These are phyloP conservation scores for Saturnispora kantuleensis DNA, from an alignment of 805 yeast genomes.

Conservation along the genomic window DNA sequence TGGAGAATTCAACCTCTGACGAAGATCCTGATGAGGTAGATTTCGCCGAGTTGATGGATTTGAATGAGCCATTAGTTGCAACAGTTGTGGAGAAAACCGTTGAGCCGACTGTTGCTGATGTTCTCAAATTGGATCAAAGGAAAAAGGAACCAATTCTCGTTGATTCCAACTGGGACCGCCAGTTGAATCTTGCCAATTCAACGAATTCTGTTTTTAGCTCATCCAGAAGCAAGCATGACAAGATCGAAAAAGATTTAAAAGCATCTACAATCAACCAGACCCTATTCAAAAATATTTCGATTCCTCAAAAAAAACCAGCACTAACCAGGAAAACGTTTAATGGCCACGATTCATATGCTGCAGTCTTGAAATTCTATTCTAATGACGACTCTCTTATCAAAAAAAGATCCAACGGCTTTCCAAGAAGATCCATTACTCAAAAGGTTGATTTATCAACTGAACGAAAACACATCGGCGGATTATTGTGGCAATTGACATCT, in stretches of 20 bases:
- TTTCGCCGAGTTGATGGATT: neutral
- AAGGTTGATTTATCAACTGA: slow-evolving; percentile 5
- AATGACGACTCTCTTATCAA: neutral
- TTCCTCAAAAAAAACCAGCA: neutral
- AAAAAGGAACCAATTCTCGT: slow-evolving; percentile 20
- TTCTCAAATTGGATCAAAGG: slow-evolving; percentile 7
- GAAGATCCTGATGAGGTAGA: slow-evolving; percentile 12
- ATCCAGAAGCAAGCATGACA: slow-evolving; percentile 12
- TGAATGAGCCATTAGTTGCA: neutral
- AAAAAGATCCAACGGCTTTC: slow-evolving; percentile 1
- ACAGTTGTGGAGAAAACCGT: slow-evolving; percentile 3
- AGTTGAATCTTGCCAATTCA: slow-evolving; percentile 43
- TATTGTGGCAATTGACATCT: slow-evolving; percentile 15
- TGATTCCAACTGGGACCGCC: slow-evolving; percentile 56
- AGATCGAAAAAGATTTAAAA: slow-evolving; percentile 5
- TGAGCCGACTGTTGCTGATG: slow-evolving; percentile 8
- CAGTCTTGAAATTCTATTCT: neutral
- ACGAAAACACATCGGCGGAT: slow-evolving; percentile 8
- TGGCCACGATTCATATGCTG: neutral
- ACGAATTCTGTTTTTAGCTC: slow-evolving; percentile 30
- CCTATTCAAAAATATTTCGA: neutral
- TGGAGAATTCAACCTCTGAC: neutral
- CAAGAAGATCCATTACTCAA: slow-evolving; percentile 6
- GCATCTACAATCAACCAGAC: slow-evolving; percentile 8
- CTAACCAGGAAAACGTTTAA: neutral